Conservation (phyloP, 352 stramenopile genomes). For the Globisporangium paroecandrum region DNA sequence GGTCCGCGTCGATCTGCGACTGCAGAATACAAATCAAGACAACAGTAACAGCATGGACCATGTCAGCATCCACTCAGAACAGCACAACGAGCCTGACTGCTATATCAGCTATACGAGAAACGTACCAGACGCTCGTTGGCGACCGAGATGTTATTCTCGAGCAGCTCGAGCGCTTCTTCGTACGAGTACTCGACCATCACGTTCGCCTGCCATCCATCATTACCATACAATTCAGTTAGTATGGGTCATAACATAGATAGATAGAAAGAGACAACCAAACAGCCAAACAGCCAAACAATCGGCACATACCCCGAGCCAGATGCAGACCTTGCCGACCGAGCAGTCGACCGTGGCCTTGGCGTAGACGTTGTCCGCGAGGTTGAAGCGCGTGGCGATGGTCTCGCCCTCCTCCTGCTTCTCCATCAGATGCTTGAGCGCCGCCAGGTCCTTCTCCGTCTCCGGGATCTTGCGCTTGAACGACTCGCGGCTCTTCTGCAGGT, state of each 20-base stretch:
- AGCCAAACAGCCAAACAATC: too few relatives aligned
- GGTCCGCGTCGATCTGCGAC: constrained; percentile 86
- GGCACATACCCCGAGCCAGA: constrained; percentile 91
- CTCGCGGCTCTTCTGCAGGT: constrained; percentile 79
- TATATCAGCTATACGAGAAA: neutral
- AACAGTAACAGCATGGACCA: neutral
- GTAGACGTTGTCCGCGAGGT: constrained; percentile 94
- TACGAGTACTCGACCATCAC: constrained; percentile 98
- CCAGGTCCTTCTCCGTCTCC: constrained; percentile 87
- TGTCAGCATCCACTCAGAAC: neutral
- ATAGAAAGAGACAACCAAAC: neutral
- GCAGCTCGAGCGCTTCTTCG: constrained; percentile 91
- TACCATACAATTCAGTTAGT: neutral
- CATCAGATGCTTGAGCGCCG: constrained; percentile 46
- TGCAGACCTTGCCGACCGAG: constrained; percentile 90
- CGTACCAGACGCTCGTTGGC: constrained; percentile 71
- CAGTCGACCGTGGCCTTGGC: constrained; percentile 92
- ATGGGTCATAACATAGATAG: neutral
- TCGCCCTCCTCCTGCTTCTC: constrained; percentile 71
- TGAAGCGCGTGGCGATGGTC: constrained; percentile 90
- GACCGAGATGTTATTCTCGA: constrained; percentile 71
- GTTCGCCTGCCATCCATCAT: constrained; percentile 59
- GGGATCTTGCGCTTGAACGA: constrained; percentile 90
- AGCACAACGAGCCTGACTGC: neutral
- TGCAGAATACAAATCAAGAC: constrained; percentile 16